These are phyloP conservation scores for Vitis hybrid DNA, from an alignment of 177 flowering plant species.

Conservation along the genomic window DNA sequence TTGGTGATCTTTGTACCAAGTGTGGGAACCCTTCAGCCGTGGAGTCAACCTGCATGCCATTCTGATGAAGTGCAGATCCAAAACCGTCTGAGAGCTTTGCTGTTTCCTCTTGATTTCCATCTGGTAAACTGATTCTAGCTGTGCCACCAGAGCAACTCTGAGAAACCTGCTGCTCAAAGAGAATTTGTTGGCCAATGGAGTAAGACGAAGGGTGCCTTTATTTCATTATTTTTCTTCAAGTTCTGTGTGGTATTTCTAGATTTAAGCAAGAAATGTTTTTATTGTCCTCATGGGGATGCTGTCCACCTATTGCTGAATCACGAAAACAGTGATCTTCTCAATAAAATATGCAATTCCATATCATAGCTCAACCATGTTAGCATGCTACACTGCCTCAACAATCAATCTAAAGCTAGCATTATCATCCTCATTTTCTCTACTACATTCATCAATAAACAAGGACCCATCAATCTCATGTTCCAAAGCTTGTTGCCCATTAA, in stretches of 20 bases:
- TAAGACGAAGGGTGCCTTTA: slow-evolving; percentile 27
- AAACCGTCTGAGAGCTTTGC: slow-evolving; percentile 35
- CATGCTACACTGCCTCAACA: too few species aligned
- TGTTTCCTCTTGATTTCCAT: slow-evolving; percentile 31
- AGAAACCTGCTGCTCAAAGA: slow-evolving; percentile 35
- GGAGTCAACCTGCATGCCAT: slow-evolving; percentile 25
- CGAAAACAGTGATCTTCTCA: too few species aligned
- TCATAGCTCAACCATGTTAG: too few species aligned
- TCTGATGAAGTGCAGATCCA: slow-evolving; percentile 30
- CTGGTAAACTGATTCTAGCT: slow-evolving; percentile 24
- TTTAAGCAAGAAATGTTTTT: slow-evolving; percentile 30
- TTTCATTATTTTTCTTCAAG: slow-evolving; percentile 16
- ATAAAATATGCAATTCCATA: too few species aligned
- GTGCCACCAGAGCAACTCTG: slow-evolving; percentile 38
- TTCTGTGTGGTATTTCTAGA: slow-evolving; percentile 20
- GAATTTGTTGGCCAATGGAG: slow-evolving; percentile 50
- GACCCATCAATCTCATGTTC: too few species aligned
- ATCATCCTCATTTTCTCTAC: too few species aligned
- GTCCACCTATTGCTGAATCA: too few species aligned
- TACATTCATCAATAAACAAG: too few species aligned
- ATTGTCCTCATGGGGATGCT: background rate
- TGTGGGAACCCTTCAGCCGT: slow-evolving; percentile 29
- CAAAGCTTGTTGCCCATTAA: too few species aligned
- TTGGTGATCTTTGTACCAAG: slow-evolving; percentile 23
- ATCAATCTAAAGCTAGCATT: too few species aligned